Conservation (phyloP, 2,329 filamentous ascomycete species). For the Davidsoniella australis region DNA sequence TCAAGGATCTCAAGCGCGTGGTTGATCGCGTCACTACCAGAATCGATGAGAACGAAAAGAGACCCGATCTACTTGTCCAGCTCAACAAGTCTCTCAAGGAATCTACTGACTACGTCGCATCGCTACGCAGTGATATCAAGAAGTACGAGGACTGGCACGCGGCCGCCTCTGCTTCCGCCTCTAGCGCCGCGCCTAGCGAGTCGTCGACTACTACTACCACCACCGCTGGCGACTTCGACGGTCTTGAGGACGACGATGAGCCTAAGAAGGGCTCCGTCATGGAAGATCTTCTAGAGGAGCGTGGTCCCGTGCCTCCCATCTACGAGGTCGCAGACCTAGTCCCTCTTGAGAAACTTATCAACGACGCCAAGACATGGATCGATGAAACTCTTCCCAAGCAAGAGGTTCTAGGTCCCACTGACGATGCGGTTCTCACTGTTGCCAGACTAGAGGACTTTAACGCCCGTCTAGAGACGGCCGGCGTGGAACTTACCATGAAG, state of each 20-base stretch:
- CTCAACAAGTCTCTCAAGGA: constrained; percentile 56
- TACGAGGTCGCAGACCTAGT: constrained; percentile 60
- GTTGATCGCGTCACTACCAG: constrained; percentile 63
- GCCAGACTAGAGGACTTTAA: constrained; percentile 55
- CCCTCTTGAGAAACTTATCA: constrained; percentile 43
- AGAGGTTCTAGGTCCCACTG: constrained; percentile 47
- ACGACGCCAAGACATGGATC: constrained; percentile 55
- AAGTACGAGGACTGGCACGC: constrained; percentile 48
- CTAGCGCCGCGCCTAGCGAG: constrained; percentile 15
- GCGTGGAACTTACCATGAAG: constrained; percentile 54
- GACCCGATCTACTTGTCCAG: constrained; percentile 50
- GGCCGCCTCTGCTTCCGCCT: constrained; percentile 30
- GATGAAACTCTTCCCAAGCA: constrained; percentile 54
- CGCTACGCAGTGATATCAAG: constrained; percentile 52
- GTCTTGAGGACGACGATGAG: constrained; percentile 56
- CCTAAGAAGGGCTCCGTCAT: constrained; percentile 22
- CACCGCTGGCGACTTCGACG: constrained; percentile 43
- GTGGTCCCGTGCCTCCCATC: constrained; percentile 42
- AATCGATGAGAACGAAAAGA: constrained; percentile 51
- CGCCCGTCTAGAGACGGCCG: constrained; percentile 53
- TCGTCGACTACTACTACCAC: constrained; percentile 24
- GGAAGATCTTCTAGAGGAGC: constrained; percentile 28
- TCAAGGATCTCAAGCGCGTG: constrained; percentile 61
- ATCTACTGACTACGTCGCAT: constrained; percentile 51
- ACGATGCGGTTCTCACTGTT: constrained; percentile 57